A percentile compares a stretch with the other conserved stretches of the same genome.
These are phyloP conservation scores for Nidularia sp. DNA, from an alignment of 768 basidiomycete species.

Conservation along the genomic window DNA sequence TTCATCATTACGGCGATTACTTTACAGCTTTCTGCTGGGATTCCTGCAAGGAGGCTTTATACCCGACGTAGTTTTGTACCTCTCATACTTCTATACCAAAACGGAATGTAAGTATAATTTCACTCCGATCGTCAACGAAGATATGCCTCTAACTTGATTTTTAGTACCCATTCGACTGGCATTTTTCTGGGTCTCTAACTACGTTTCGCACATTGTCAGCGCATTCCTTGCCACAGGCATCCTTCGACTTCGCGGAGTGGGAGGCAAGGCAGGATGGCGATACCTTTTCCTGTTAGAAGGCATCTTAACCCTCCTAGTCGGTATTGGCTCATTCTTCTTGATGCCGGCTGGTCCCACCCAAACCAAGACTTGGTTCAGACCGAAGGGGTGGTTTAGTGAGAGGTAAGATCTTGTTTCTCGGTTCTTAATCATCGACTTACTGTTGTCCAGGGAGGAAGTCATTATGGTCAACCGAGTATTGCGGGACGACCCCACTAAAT, in stretches of 20 bases:
- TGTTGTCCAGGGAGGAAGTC: slow-evolving; percentile 42
- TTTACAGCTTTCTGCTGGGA: slow-evolving; percentile 42
- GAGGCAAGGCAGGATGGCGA: slow-evolving; percentile 52
- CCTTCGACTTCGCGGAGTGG: slow-evolving; percentile 45
- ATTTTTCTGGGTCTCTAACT: slow-evolving; percentile 65
- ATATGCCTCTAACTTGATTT: not conserved
- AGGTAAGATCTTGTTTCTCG: slow-evolving; percentile 23
- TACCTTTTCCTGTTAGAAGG: slow-evolving; percentile 59
- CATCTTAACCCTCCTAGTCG: slow-evolving; percentile 43
- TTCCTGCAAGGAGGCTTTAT: slow-evolving; percentile 66
- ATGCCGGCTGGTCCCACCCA: slow-evolving; percentile 65
- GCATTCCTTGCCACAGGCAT: slow-evolving; percentile 68
- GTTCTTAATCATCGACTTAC: too few species aligned
- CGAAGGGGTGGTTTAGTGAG: slow-evolving; percentile 64
- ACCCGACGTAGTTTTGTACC: slow-evolving; percentile 60
- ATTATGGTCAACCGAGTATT: slow-evolving; percentile 62
- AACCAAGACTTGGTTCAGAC: slow-evolving; percentile 55
- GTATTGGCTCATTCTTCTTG: slow-evolving; percentile 47
- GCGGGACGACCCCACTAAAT: slow-evolving; percentile 64
- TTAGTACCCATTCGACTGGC: slow-evolving; percentile 64
- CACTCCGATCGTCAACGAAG: too few species aligned
- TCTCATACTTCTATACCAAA: slow-evolving; percentile 64
- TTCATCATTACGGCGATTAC: not conserved
- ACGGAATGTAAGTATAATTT: slow-evolving; percentile 36
- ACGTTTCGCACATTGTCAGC: slow-evolving; percentile 47